Percentiles rank a stretch among this genome's conserved stretches.
These are phyloP conservation scores for Lepiota subincarnata DNA, from an alignment of 768 basidiomycete genomes.

Conservation along the genomic window DNA sequence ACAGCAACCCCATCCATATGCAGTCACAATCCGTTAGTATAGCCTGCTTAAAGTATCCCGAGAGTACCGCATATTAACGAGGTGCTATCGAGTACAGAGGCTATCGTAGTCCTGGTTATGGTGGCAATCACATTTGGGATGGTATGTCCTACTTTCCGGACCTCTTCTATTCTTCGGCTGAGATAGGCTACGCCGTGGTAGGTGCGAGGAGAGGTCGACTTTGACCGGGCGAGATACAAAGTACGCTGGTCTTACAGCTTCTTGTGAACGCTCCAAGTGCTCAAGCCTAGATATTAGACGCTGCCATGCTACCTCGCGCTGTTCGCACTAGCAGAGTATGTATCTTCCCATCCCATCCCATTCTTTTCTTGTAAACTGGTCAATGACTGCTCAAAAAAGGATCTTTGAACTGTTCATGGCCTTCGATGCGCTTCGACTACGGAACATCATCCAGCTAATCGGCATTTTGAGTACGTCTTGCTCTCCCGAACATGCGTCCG, in stretches of 20 bases:
- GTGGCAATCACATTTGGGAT: constrained; percentile 66
- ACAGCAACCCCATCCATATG: constrained; percentile 12
- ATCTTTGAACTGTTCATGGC: constrained; percentile 79
- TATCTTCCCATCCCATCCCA: constrained; percentile 5
- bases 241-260: constrained; percentile 26
- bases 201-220: constrained; percentile 42
- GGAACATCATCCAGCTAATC: constrained; percentile 75
- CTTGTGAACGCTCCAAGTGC: neutral
- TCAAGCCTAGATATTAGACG: constrained; percentile 39
- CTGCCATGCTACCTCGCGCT: constrained; percentile 82
- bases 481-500: neutral
- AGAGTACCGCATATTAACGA: neutral
- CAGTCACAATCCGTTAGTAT: constrained; percentile 54
- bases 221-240: constrained; percentile 43
- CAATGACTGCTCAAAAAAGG: constrained; percentile 33
- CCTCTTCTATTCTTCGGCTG: neutral
- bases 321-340: constrained; percentile 79
- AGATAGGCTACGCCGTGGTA: constrained; percentile 36
- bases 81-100: constrained; percentile 45
- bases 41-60: neutral
- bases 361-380: neutral
- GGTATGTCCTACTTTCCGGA: constrained; percentile 33
- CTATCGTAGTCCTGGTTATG: constrained; percentile 69
- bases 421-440: constrained; percentile 73
- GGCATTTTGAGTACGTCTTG: constrained; percentile 59